Evolutionary conservation across 306 rosid species (phyloP).

Genomic region (Vigna reflexopilosa): DNA sequence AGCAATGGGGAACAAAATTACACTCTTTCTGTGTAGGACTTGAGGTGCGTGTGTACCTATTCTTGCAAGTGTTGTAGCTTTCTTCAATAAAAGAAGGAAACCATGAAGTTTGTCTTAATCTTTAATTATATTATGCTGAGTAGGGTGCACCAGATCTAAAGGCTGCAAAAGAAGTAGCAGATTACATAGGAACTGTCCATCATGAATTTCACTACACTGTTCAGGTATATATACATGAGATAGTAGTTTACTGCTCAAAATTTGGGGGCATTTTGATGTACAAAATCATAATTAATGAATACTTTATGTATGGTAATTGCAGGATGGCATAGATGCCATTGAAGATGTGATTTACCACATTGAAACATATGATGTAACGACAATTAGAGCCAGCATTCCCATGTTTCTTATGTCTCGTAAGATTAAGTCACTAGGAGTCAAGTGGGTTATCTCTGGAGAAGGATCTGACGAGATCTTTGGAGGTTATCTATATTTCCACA

Average conservation of each 20-base stretch:
- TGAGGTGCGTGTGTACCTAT: constrained; percentile 55
- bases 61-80: neutral
- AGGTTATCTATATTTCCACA: constrained; percentile 89
- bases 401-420: constrained; percentile 91
- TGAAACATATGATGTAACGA: constrained; percentile 87
- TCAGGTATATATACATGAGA: constrained; percentile 57
- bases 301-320: constrained; percentile 29
- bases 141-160: constrained; percentile 90
- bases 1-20: constrained; percentile 84
- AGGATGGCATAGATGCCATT: constrained; percentile 91
- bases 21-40: constrained; percentile 91
- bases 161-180: constrained; percentile 91
- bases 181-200: constrained; percentile 81
- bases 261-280: neutral
- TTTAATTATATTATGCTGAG: constrained; percentile 10
- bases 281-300: constrained; percentile 8
- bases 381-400: constrained; percentile 85
- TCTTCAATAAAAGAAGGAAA: neutral
- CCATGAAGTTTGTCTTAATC: neutral
- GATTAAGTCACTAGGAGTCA: constrained; percentile 84
- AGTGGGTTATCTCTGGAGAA: constrained; percentile 89
- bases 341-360: constrained; percentile 87
- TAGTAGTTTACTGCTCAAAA: neutral
- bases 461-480: constrained; percentile 93
- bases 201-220: constrained; percentile 82